Percentiles rank a stretch among this genome's conserved stretches.
These are phyloP conservation scores for Hemileccinum impolitum DNA, from an alignment of 768 basidiomycete species.

Conservation along the genomic window DNA sequence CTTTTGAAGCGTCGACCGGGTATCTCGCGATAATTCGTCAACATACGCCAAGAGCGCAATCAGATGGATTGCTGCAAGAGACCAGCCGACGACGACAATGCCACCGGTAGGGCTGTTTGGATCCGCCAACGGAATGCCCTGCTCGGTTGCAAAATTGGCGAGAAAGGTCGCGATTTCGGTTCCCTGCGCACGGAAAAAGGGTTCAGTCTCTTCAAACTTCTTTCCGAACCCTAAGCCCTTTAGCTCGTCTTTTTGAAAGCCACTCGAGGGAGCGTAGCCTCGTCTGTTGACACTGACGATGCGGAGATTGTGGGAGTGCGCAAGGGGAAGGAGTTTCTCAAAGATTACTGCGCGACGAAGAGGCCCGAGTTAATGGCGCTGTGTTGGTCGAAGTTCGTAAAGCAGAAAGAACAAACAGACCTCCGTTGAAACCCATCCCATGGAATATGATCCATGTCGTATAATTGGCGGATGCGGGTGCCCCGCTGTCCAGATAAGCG, in stretches of 20 bases:
- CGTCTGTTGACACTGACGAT: conserved; percentile 26
- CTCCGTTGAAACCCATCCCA: conserved; percentile 22
- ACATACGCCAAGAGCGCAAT: conserved; percentile 12
- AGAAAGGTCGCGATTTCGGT: conserved; percentile 19
- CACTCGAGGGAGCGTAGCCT: conserved; percentile 26
- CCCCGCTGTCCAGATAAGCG: conserved; percentile 22
- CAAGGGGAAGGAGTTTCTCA: conserved; percentile 23
- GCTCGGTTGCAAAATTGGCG: conserved; percentile 9
- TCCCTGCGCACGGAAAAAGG: conserved; percentile 16
- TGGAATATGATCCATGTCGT: conserved; percentile 23
- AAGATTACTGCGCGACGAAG: conserved; percentile 1
- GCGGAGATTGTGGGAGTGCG: conserved; percentile 18
- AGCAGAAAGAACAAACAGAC: conserved; percentile 10
- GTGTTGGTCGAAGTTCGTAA: no score
- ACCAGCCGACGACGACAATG: conserved; percentile 20
- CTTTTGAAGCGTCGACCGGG: conserved; percentile 6
- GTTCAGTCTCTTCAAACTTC: conserved; percentile 13
- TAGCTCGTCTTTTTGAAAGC: conserved; percentile 15
- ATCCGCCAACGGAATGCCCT: conserved; percentile 15
- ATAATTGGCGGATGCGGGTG: conserved; percentile 14
- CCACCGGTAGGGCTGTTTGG: conserved; percentile 1
- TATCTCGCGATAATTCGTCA: conserved; percentile 8
- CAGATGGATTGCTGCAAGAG: conserved; percentile 13
- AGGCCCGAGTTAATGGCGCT: no score
- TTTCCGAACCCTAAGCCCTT: conserved; percentile 10